phyloP scores from a whole-genome alignment of 2,329 filamentous ascomycete species.

The Hymenoscyphus fraxineus region DNA sequence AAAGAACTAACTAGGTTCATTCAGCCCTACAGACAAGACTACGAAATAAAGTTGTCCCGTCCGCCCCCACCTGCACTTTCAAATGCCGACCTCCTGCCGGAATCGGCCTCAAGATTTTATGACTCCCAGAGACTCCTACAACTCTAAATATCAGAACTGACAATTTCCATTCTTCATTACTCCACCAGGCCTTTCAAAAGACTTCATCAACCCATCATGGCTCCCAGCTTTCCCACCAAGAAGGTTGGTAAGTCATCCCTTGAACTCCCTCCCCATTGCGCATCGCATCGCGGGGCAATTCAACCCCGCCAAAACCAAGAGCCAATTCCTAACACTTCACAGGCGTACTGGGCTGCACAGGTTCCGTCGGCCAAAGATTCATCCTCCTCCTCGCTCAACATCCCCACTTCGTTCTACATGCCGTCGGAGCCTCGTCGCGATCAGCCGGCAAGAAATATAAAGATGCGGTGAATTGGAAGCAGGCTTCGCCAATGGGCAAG shows the following conservation, averaged over 20 bases:
- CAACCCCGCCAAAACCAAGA: not conserved
- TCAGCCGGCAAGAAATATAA: constrained; percentile 93
- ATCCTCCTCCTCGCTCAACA: constrained; percentile 87
- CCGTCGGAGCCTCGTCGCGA: constrained; percentile 82
- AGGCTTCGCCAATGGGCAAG: constrained; percentile 75
- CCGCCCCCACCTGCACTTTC: too few relatives aligned
- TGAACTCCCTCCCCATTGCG: not conserved
- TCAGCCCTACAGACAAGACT: too few relatives aligned
- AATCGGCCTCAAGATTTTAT: constrained; percentile 2
- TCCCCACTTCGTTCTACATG: constrained; percentile 80
- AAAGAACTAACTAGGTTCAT: too few relatives aligned
- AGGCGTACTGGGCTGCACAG: constrained; percentile 85
- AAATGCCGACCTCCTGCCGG: not conserved
- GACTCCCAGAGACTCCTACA: not conserved
- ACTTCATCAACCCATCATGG: not conserved
- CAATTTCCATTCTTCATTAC: not conserved
- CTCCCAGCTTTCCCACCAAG: constrained; percentile 7
- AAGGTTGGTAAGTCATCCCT: not conserved
- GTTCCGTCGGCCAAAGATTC: constrained; percentile 92
- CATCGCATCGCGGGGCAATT: not conserved
- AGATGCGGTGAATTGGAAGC: constrained; percentile 94
- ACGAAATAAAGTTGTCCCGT: too few relatives aligned
- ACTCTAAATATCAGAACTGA: not conserved
- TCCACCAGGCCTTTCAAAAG: not conserved
- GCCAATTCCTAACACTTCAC: not conserved